These are phyloP conservation scores for Pilasporangium apinafurcum DNA, from an alignment of 352 stramenopile genomes.

Conservation along the genomic window DNA sequence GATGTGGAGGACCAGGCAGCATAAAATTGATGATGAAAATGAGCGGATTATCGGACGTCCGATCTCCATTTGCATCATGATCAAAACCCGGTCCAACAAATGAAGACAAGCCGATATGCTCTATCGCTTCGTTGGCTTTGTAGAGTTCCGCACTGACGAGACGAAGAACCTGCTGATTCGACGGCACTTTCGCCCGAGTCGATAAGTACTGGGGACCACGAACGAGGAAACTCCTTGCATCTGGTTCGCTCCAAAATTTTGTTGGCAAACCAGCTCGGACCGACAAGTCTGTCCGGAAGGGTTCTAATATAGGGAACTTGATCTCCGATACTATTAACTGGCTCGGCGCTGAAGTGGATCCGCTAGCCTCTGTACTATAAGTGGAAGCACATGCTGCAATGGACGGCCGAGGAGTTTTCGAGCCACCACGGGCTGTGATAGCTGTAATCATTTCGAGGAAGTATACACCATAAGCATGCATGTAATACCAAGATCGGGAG, in stretches of 20 bases:
- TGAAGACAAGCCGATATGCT: conserved; percentile 64
- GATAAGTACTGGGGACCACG: conserved; percentile 63
- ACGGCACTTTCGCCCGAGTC: conserved; percentile 52
- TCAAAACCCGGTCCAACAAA: conserved; percentile 43
- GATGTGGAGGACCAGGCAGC: conserved; percentile 52
- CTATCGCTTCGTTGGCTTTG: conserved; percentile 37
- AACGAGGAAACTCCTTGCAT: conserved; percentile 52
- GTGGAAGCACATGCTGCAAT: no score
- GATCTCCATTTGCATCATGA: background rate
- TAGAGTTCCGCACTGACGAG: conserved; percentile 71
- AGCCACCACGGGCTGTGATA: conserved; percentile 14
- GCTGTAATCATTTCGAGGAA: conserved; percentile 80
- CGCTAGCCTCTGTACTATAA: no score
- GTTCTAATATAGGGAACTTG: conserved; percentile 48
- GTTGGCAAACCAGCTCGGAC: conserved; percentile 45
- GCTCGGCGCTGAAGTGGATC: conserved; percentile 15
- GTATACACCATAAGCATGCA: conserved; percentile 64
- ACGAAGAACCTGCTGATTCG: conserved; percentile 46
- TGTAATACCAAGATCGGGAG: conserved; percentile 63
- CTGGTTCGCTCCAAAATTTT: conserved; percentile 82
- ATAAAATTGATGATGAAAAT: conserved; percentile 83
- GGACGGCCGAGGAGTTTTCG: background rate
- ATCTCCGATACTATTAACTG: conserved; percentile 60
- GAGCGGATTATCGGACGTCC: conserved; percentile 20
- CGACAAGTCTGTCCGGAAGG: conserved; percentile 56